Conservation (phyloP, 2,329 filamentous ascomycete species). For the Fusarium marasasianum region DNA sequence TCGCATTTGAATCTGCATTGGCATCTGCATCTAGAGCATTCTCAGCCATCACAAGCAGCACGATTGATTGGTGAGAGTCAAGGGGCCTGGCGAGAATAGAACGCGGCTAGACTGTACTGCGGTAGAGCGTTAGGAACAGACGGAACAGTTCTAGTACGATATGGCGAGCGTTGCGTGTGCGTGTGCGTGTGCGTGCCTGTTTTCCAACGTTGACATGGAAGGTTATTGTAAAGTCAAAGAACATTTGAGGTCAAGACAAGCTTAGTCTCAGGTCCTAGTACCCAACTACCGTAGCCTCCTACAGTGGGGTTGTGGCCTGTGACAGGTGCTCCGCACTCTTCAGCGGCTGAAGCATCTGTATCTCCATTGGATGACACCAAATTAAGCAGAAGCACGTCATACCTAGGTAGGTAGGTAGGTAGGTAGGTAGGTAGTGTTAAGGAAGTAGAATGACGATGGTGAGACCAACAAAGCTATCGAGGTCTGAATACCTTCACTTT, state of each 20-base stretch:
- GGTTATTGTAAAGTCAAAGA: background rate
- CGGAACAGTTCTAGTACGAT: background rate
- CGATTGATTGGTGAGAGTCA: background rate
- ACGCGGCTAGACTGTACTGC: background rate
- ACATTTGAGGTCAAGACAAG: conserved; percentile 14
- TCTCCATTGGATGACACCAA: conserved; percentile 15
- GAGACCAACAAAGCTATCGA: background rate
- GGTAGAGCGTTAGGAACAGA: background rate
- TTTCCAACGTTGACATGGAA: background rate
- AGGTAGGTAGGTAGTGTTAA: background rate
- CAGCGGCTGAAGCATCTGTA: background rate
- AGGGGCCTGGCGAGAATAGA: background rate
- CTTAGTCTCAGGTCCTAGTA: background rate
- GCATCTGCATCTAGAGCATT: conserved; percentile 9
- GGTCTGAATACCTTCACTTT: conserved; percentile 8
- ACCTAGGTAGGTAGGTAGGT: no score
- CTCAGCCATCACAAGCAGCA: conserved; percentile 7
- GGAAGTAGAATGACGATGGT: background rate
- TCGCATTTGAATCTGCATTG: background rate
- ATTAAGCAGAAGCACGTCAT: conserved; percentile 3
- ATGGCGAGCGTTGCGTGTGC: background rate
- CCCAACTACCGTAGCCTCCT: background rate
- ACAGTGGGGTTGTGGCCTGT: conserved; percentile 11
- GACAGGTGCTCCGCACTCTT: background rate
- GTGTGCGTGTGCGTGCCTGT: background rate